Evolutionary conservation across 2,329 filamentous ascomycete species (phyloP).

Genomic region (Talaromyces sp.): DNA sequence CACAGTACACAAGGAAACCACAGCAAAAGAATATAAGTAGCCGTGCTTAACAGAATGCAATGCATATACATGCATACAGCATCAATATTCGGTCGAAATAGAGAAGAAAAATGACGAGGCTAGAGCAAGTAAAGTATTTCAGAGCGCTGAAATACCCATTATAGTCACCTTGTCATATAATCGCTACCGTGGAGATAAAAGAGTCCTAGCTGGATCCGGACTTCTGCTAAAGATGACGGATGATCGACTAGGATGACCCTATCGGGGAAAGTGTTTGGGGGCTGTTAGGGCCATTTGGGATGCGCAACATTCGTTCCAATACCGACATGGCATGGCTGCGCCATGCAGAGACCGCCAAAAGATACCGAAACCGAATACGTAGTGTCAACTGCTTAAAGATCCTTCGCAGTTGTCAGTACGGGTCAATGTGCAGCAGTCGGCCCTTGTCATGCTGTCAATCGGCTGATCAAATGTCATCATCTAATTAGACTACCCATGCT

Average conservation of each 20-base stretch:
- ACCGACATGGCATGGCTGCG: neutral
- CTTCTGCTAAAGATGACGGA: neutral
- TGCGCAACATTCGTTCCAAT: neutral
- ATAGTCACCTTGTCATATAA: neutral
- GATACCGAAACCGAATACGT: neutral
- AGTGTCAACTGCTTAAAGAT: slow-evolving; percentile 2
- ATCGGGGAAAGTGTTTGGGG: slow-evolving; percentile 1
- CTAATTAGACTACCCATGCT: neutral
- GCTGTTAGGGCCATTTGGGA: slow-evolving; percentile 6
- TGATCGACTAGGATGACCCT: slow-evolving; percentile 3
- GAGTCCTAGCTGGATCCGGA: neutral
- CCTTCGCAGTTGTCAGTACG: neutral
- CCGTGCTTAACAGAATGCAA: neutral
- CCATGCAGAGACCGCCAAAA: neutral
- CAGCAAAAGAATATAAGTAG: neutral
- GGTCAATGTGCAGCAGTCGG: slow-evolving; percentile 4
- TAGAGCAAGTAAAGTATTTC: neutral
- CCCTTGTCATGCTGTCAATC: neutral
- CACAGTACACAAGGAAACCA: neutral
- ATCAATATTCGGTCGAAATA: no score
- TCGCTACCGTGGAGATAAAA: neutral
- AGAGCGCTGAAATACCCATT: neutral
- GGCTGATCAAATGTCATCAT: neutral
- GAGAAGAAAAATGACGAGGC: neutral
- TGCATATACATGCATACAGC: neutral